phyloP scores from a whole-genome alignment of 768 basidiomycete species.

The Leccinum rimulosum region DNA sequence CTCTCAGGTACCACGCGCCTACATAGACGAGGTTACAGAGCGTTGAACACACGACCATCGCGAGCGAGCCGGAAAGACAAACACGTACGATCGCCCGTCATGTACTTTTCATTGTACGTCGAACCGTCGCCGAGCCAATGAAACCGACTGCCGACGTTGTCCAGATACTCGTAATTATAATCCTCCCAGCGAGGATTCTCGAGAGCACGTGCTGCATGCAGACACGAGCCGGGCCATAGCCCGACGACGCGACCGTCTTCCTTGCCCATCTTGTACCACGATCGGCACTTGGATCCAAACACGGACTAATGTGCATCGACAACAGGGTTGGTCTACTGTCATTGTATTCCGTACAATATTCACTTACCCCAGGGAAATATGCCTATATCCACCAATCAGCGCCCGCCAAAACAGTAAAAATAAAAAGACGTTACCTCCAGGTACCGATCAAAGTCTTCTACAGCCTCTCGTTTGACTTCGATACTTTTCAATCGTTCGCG shows the following conservation, averaged over 20 bases:
- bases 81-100: slow-evolving; percentile 36
- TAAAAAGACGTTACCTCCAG: slow-evolving; percentile 39
- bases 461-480: slow-evolving; percentile 57
- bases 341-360: background rate
- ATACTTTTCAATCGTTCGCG: slow-evolving; percentile 61
- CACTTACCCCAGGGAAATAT: slow-evolving; percentile 9
- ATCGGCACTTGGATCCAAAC: slow-evolving; percentile 54
- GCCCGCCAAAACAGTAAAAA: background rate
- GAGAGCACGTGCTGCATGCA: slow-evolving; percentile 50
- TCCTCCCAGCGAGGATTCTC: slow-evolving; percentile 65
- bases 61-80: slow-evolving; percentile 32
- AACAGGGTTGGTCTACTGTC: slow-evolving; percentile 19
- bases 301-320: slow-evolving; percentile 43
- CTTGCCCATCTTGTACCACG: slow-evolving; percentile 64
- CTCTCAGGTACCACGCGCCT: slow-evolving; percentile 18
- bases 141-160: slow-evolving; percentile 45
- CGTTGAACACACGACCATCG: slow-evolving; percentile 38
- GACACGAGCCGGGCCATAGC: slow-evolving; percentile 61
- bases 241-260: slow-evolving; percentile 53
- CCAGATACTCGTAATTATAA: slow-evolving; percentile 49
- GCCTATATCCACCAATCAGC: slow-evolving; percentile 4
- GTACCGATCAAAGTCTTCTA: slow-evolving; percentile 54
- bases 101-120: slow-evolving; percentile 51
- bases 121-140: slow-evolving; percentile 60
- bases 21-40: background rate